These are phyloP conservation scores for Xylaria sp. DNA, from an alignment of 2,329 filamentous ascomycete species.

Conservation along the genomic window DNA sequence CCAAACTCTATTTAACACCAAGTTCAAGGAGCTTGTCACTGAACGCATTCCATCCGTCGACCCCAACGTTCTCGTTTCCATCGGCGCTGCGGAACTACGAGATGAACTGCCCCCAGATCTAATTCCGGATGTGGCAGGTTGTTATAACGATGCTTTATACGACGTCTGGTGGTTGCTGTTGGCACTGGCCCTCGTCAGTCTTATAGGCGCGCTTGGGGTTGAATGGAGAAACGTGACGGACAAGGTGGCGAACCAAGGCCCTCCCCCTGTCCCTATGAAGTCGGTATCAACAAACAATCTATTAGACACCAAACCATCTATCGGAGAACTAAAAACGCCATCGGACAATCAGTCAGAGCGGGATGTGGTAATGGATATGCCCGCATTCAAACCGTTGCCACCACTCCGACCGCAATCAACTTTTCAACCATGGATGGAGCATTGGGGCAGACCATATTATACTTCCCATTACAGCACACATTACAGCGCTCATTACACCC, in stretches of 20 bases:
- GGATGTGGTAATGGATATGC: neutral
- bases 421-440: neutral
- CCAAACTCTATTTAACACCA: slow-evolving; percentile 17
- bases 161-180: slow-evolving; percentile 19
- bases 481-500: neutral
- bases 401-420: slow-evolving; percentile 4
- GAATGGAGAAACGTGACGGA: slow-evolving; percentile 24
- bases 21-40: slow-evolving; percentile 15
- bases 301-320: neutral
- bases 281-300: neutral
- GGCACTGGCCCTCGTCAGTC: slow-evolving; percentile 2
- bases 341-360: neutral
- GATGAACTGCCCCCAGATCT: neutral
- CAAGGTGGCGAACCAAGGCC: slow-evolving; percentile 21
- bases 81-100: slow-evolving; percentile 10
- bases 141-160: slow-evolving; percentile 21
- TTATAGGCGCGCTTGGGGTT: slow-evolving; percentile 11
- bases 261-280: slow-evolving; percentile 14
- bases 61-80: neutral
- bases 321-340: neutral
- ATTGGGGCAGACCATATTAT: neutral
- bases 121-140: slow-evolving; percentile 3
- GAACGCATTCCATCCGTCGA: slow-evolving; percentile 13
- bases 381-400: neutral
- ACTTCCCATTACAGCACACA: neutral